Percentiles rank a stretch among this genome's conserved stretches.
Evolutionary conservation across 768 basidiomycete genomes (phyloP).

Genomic region (Suillus hirtellus): DNA sequence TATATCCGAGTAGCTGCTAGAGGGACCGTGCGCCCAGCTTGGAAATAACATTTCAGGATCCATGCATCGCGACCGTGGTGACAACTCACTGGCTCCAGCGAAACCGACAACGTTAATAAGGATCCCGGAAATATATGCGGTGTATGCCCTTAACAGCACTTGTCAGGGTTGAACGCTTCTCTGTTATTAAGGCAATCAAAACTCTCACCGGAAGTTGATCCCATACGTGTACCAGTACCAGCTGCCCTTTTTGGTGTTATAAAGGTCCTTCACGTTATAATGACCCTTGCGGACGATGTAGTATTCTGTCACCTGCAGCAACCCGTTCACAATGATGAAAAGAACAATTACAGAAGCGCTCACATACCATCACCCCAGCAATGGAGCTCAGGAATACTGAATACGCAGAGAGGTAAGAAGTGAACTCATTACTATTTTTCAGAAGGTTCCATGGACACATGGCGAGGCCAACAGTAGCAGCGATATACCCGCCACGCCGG

Average conservation of each 20-base stretch:
- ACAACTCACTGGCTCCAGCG: slow-evolving; percentile 62
- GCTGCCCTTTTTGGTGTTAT: slow-evolving; percentile 51
- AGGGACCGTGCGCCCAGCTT: slow-evolving; percentile 62
- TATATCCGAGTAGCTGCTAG: slow-evolving; percentile 72
- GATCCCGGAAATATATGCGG: slow-evolving; percentile 71
- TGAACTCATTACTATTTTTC: slow-evolving; percentile 72
- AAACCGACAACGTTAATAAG: slow-evolving; percentile 84
- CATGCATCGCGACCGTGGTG: slow-evolving; percentile 6
- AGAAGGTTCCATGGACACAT: slow-evolving; percentile 80
- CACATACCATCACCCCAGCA: slow-evolving; percentile 71
- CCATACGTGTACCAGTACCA: slow-evolving; percentile 81
- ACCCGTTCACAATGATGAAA: neutral
- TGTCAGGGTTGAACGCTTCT: slow-evolving; percentile 10
- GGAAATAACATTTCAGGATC: slow-evolving; percentile 2
- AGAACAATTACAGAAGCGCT: neutral
- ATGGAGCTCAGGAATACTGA: slow-evolving; percentile 82
- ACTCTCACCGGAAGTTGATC: slow-evolving; percentile 62
- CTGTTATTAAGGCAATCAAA: slow-evolving; percentile 15
- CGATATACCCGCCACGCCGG: slow-evolving; percentile 80
- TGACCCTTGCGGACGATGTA: slow-evolving; percentile 71
- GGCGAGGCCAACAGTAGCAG: slow-evolving; percentile 73
- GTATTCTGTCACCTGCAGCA: slow-evolving; percentile 70
- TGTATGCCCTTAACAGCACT: slow-evolving; percentile 49
- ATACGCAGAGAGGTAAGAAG: slow-evolving; percentile 80
- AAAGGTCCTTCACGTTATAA: slow-evolving; percentile 72